Base-by-base conservation (phyloP, 305 asterid species). In the Euphrasia arctica region DNA sequence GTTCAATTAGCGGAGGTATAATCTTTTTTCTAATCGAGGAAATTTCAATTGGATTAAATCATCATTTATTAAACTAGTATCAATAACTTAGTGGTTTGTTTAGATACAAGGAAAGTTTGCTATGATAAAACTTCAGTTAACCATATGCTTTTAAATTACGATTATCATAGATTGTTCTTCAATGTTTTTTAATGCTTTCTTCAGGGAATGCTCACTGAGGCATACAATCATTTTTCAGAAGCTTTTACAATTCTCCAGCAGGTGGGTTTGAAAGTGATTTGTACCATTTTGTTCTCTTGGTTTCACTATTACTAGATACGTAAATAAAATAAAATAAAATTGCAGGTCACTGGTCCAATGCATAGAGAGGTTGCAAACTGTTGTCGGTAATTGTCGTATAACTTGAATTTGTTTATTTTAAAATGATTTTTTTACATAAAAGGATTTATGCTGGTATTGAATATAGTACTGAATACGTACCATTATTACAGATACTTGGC, bases 321-420 rank as follows among this genome's bases (percentile, higher is more conserved):
- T 66, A 60, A 59, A 56, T 49, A 54, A 58, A 18, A 50, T 18
- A 45, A 48, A 45, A 64, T 39, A 64, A 6, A 6, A 39, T 50
- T 79, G 79, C 84, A 91, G 95, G 98, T 88, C 67, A 91, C 98
- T 62, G 98, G 98, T 82, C 96, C 98, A 54, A 84, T 91, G 94
- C 98, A 88, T 74, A 85, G 95, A 75, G 98, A 91, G 80, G 98
- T 88, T 66, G 98, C 98, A 70, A 88, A 84, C 67, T 91, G 98
- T 77, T 91, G 98, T 74, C 89, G 98, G 98, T 91, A 88, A 63
- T 57, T 63, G 49, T 52, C 42, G 15, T 67, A 32, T 25, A 47
- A 72, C 76, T 54, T 54, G 59, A 51, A 29, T 32, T 8, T 70
- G 63, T 58, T 14, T 60, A 60, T 75, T 58, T 64, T 55, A 15